Evolutionary conservation across 2,329 filamentous ascomycete genomes (phyloP), one percentile per base, ranked within the genome.

Genomic region (Teratosphaeria nubilosa): DNA sequence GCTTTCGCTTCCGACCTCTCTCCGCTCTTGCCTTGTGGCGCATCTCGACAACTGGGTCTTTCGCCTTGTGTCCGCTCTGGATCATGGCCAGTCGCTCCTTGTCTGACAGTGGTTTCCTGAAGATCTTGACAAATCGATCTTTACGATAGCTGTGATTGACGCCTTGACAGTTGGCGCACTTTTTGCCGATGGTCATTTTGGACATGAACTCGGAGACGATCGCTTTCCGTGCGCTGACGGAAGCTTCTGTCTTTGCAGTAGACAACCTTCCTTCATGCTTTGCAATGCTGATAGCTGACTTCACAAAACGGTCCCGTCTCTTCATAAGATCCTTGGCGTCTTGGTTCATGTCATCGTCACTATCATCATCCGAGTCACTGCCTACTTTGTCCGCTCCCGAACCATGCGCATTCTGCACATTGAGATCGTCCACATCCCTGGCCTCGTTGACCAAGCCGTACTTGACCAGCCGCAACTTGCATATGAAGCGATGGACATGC

Each of bases 61-160:
- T 80, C 37, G 83, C 78, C 65, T 85, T 86, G 69, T 91, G 82
- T 57, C 84, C 81, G 53, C 74, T 73, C 64, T 88, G 84, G 2
- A 85, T 81, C 87, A 95, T 95, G 61, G 86, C 85, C 50, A 84
- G 81, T 70, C 85, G 84, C 37, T 94, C 85, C 72, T 95, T 95
- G 53, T 80, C 74, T 53, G 80, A 82, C 58, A 96, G 76, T 1
- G 87, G 79, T 69, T 88, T 94, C 70, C 92, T 86, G 73, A 97
- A 99, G 56, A 99, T 91, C 74, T 97, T 99, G 69, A 91, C 87
- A 67, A 85, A 94, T 51, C 87, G 82, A 68, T 99, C 92, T 72
- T 95, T 96, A 66, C 92, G 86, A 74, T 90, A 97, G 1, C 80
- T 79, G 11, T 91, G 91, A 14, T 88, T 91, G 61, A 94, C 83